phyloP scores from a whole-genome alignment of 345 rosid genomes.

The Balakata baccata region DNA sequence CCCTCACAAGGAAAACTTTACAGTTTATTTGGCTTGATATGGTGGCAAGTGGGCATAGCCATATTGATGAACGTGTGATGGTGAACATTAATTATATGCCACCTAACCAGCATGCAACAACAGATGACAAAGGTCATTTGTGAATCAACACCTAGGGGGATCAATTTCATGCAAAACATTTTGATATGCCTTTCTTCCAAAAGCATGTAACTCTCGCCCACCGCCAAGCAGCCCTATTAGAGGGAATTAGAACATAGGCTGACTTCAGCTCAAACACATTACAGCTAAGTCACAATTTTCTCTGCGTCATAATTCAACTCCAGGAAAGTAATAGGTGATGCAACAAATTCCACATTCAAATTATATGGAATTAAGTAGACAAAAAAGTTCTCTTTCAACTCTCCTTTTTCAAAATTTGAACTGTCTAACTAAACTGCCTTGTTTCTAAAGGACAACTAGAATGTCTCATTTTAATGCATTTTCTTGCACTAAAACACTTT shows the following conservation, averaged over 20 bases:
- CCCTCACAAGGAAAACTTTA: neutral
- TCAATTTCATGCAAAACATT: neutral
- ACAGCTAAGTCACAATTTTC: no score
- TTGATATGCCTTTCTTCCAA: neutral
- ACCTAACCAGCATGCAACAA: neutral
- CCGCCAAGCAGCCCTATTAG: neutral
- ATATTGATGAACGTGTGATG: neutral
- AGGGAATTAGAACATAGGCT: neutral
- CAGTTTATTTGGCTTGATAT: neutral
- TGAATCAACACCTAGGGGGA: neutral
- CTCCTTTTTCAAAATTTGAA: no score
- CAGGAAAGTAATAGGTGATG: no score
- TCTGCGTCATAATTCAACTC: no score
- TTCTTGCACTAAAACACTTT: no score
- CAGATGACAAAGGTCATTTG: neutral
- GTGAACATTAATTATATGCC: neutral
- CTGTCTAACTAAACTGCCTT: no score
- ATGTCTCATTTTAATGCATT: no score
- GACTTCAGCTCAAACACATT: no score
- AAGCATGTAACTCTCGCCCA: neutral
- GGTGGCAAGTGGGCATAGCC: neutral
- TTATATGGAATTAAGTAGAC: no score
- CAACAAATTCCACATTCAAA: no score
- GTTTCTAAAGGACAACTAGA: no score
- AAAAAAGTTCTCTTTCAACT: no score